Evolutionary conservation across 108 stramenopile genomes (phyloP), one percentile per base, ranked within the genome.

Genomic region (Parmales sp.): DNA sequence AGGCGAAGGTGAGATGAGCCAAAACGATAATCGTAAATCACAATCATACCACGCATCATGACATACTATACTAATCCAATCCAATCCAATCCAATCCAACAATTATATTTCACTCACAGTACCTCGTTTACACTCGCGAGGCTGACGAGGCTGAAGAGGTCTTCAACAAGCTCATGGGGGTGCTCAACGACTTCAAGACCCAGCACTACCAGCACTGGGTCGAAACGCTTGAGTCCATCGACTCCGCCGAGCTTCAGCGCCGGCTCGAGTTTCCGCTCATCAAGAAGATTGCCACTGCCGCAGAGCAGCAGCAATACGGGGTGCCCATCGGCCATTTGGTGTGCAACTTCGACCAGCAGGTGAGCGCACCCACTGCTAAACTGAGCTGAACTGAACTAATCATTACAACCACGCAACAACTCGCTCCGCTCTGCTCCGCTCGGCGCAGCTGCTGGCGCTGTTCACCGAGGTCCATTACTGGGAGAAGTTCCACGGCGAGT

Each of bases 401-500:
- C n/a, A n/a, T n/a, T n/a, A n/a, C n/a, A n/a, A n/a, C n/a, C n/a
- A n/a, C n/a, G n/a, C n/a, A n/a, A n/a, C n/a, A n/a, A n/a, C n/a
- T n/a, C n/a, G n/a, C n/a, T n/a, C n/a, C n/a, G n/a, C n/a, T n/a
- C n/a, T n/a, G n/a, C n/a, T n/a, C n/a, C n/a, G n/a, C n/a, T n/a
- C n/a, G n/a, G n/a, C n/a, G n/a, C n/a, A 69, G 19, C 67, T 86
- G 48, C 70, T 83, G 16, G 63, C 77, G 4, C 73, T 86, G 9
- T 84, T 84, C 67, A 39, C 79, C 1, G 85, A 86, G 68, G 85
- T 84, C n/a, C 74, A 74, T 28, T 78, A 73, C 31, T 78, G 80
- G 80, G 77, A 75, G 36, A 81, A 81, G 72, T 78, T 77, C 68
- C 39, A 80, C 48, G 84, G 82, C 9, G 80, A 76, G 44, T 81